phyloP scores from a whole-genome alignment of 2,329 filamentous ascomycete genomes.

The Phaeosphaeriaceae sp. region DNA sequence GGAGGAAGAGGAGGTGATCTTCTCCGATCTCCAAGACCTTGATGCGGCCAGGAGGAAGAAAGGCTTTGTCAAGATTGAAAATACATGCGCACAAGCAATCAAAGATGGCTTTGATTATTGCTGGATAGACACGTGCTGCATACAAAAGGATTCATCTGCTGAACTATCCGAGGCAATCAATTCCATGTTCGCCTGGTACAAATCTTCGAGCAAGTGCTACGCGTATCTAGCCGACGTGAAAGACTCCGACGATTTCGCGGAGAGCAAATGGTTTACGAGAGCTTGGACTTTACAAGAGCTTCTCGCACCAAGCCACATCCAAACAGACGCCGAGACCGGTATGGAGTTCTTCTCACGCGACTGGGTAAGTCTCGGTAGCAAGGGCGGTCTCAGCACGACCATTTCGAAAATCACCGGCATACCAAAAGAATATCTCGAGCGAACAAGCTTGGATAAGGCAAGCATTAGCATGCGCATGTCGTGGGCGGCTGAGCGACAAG shows the following conservation, averaged over 20 bases:
- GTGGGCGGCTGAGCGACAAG: slow-evolving; percentile 25
- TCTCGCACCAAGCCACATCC: slow-evolving; percentile 14
- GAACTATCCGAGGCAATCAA: slow-evolving; percentile 24
- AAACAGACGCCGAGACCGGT: background rate
- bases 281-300: slow-evolving; percentile 31
- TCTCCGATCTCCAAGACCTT: slow-evolving; percentile 18
- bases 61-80: slow-evolving; percentile 25
- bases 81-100: slow-evolving; percentile 12
- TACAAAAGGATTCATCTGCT: slow-evolving; percentile 26
- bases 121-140: slow-evolving; percentile 30
- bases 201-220: slow-evolving; percentile 16
- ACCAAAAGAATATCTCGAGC: slow-evolving; percentile 5
- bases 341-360: slow-evolving; percentile 16
- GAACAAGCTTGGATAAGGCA: slow-evolving; percentile 3
- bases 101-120: slow-evolving; percentile 9
- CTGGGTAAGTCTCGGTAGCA: slow-evolving; percentile 14
- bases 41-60: slow-evolving; percentile 11
- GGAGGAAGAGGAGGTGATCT: slow-evolving; percentile 17
- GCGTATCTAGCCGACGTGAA: slow-evolving; percentile 20
- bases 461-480: slow-evolving; percentile 26
- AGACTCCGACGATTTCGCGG: background rate
- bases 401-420: slow-evolving; percentile 13
- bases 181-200: slow-evolving; percentile 28
- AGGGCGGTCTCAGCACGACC: background rate
- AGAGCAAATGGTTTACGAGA: slow-evolving; percentile 20